Evolutionary conservation across 2,329 filamentous ascomycete genomes (phyloP).

Genomic region (Grosmannia serpens): DNA sequence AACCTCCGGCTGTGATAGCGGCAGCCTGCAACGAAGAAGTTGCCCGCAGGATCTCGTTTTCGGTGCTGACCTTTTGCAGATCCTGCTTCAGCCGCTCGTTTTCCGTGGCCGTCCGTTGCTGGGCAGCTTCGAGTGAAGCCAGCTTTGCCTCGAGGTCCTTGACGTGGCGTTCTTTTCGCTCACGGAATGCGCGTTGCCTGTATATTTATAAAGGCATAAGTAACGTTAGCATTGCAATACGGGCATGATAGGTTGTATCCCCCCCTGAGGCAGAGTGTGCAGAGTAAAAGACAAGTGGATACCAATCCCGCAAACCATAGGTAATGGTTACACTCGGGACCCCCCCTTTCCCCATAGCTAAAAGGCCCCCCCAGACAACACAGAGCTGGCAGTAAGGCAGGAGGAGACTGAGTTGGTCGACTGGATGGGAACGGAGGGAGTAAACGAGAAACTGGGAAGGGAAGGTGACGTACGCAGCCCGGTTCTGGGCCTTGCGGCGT

Average conservation of each 20-base stretch:
- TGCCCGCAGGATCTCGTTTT: slow-evolving; percentile 85
- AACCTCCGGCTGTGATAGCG: slow-evolving; percentile 20
- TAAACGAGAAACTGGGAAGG: neutral
- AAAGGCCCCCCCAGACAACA: no score
- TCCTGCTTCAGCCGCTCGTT: slow-evolving; percentile 81
- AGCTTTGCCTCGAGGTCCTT: slow-evolving; percentile 87
- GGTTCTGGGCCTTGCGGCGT: slow-evolving; percentile 48
- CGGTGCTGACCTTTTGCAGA: slow-evolving; percentile 71
- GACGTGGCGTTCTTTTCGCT: slow-evolving; percentile 84
- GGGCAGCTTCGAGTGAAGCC: slow-evolving; percentile 61
- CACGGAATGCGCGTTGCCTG: slow-evolving; percentile 90
- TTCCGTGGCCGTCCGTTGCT: slow-evolving; percentile 61
- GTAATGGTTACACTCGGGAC: no score
- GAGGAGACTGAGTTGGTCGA: no score
- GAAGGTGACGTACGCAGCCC: slow-evolving; percentile 42
- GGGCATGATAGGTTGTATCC: neutral
- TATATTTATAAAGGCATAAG: neutral
- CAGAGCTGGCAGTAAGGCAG: no score
- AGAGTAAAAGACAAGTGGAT: neutral
- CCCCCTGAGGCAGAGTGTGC: neutral
- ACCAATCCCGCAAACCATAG: no score
- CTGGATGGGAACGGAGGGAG: neutral
- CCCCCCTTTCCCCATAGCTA: no score
- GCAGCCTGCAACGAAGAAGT: slow-evolving; percentile 41
- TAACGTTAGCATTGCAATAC: neutral